Base-by-base conservation (phyloP, 352 stramenopile species). In the Pythium sukuiense region DNA sequence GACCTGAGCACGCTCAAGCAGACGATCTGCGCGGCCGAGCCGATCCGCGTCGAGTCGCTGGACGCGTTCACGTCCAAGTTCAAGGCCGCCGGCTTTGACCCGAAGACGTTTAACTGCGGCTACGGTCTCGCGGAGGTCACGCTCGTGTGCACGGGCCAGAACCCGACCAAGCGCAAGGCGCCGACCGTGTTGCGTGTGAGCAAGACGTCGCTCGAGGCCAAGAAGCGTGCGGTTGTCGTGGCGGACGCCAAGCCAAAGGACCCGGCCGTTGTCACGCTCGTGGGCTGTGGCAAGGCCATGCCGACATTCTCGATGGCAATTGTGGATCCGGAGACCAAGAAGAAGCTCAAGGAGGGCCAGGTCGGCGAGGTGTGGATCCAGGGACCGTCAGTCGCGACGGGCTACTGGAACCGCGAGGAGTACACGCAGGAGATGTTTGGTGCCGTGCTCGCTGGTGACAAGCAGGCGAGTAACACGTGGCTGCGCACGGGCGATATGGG, bases 341-440 rank as follows among this genome's bases (percentile, higher is more conserved):
- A 82, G 61, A 24, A 53, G 41, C 56, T 89, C 27, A 63, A 70
- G 33, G 83, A 92, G 27, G 60, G 78, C 30, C 70, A 87, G 29
- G 77, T 93, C 2, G 96, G 96, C 53, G 96, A 99, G 67, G 89
- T 99, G 43, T 99, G 95, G 94, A 79, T 98, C 7, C 72, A 88
- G 49, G 95, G 91, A n/a, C 78, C 81, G 7, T 91, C 82, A 6
- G 83, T 92, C 11, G 74, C 83, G 2, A 37, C 80, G 20, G 86
- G 86, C 12, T 95, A 95, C 68, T 95, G 80, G 78, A 85, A 91
- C 60, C 81, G 76, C 26, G 61, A 66, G 14, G 76, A 92, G 8
- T 83, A 88, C 67, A 90, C 84, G 2, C 67, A 87, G 45, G 75
- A 93, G 58, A 84, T 86, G 80, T 95, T 93, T 65, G 63, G 63